Evolutionary conservation across 495 filamentous ascomycete species (phyloP).

Genomic region (Cryomyces minteri): DNA sequence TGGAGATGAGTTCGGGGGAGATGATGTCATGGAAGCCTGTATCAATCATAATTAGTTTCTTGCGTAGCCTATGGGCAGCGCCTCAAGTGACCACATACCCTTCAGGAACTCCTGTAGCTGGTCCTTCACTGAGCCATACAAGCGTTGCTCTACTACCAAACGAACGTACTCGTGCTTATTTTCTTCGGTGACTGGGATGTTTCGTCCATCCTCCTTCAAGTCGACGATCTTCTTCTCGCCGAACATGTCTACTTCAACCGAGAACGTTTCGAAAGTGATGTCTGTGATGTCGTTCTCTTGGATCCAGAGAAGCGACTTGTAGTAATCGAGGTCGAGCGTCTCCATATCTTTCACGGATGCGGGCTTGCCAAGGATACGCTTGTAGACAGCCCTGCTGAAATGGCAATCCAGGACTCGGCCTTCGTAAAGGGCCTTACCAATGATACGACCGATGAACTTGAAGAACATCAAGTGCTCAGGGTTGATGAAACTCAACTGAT

Average conservation of each 20-base stretch:
- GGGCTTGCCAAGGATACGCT: slow-evolving; percentile 80
- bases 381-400: slow-evolving; percentile 97
- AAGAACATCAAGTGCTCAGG: slow-evolving; percentile 95
- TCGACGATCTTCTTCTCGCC: slow-evolving; percentile 77
- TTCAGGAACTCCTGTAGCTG: slow-evolving; percentile 92
- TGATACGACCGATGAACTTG: slow-evolving; percentile 97
- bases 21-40: slow-evolving; percentile 96
- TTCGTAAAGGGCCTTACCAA: slow-evolving; percentile 97
- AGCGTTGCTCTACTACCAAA: slow-evolving; percentile 79
- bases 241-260: slow-evolving; percentile 82
- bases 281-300: slow-evolving; percentile 98
- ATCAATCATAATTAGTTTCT: slow-evolving; percentile 9
- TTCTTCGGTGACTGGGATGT: slow-evolving; percentile 87
- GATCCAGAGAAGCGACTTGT: slow-evolving; percentile 99
- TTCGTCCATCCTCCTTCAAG: slow-evolving; percentile 68
- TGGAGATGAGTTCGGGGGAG: slow-evolving; percentile 78
- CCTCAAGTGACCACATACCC: slow-evolving; percentile 31
- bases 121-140: slow-evolving; percentile 77
- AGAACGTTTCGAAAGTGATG: slow-evolving; percentile 94
- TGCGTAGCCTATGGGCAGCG: background rate
- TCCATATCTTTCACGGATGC: slow-evolving; percentile 99
- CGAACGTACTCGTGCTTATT: slow-evolving; percentile 98
- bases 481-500: slow-evolving; percentile 82
- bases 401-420: slow-evolving; percentile 92
- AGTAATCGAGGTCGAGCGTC: slow-evolving; percentile 93